Percentiles rank a stretch among this genome's conserved stretches.
phyloP scores from a whole-genome alignment of 257 asterid genomes.

The Echites panduratus region DNA sequence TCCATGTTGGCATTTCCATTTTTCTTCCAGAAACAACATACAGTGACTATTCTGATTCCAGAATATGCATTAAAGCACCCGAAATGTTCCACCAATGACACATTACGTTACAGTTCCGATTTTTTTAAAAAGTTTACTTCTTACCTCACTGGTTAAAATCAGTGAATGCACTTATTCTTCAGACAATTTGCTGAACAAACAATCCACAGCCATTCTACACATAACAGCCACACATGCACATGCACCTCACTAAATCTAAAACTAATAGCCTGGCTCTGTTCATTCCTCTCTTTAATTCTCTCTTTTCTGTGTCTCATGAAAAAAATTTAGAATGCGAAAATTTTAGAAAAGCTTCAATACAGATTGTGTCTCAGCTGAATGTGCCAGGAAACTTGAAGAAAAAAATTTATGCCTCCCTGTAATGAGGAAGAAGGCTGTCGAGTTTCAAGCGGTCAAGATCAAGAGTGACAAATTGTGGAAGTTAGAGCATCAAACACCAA shows the following conservation, averaged over 20 bases:
- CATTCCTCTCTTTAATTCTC: not conserved
- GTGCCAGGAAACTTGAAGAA: not conserved
- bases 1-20: not conserved
- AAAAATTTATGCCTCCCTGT: not conserved
- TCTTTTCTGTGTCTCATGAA: not conserved
- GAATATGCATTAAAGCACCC: not conserved
- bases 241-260: not conserved
- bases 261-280: not conserved
- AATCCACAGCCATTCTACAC: not conserved
- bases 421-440: not conserved
- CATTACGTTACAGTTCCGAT: not conserved
- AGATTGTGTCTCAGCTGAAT: too few relatives aligned
- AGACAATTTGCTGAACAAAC: not conserved
- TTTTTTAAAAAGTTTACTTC: too few relatives aligned
- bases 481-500: not conserved
- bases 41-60: not conserved
- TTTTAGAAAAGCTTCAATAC: too few relatives aligned
- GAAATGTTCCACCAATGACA: not conserved
- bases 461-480: not conserved
- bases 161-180: not conserved
- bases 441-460: not conserved
- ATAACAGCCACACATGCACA: not conserved
- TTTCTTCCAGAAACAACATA: not conserved
- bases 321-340: not conserved
- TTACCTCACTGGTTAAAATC: too few relatives aligned